phyloP scores from a whole-genome alignment of 1,284 basidiomycete species.

The Heterobasidion occidentale region DNA sequence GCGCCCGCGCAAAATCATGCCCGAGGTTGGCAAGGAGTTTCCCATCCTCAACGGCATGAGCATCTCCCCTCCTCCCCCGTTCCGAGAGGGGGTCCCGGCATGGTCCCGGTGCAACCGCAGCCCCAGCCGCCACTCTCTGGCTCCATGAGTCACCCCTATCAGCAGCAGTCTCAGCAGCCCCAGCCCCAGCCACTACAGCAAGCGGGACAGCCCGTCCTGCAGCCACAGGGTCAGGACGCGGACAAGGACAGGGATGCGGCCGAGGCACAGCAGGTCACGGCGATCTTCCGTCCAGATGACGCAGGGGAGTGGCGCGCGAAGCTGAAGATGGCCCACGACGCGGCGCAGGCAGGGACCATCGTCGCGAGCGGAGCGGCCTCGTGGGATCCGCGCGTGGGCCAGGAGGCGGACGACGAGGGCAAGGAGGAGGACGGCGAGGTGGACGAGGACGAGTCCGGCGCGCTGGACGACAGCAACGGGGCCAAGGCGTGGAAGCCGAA shows the following conservation, averaged over 20 bases:
- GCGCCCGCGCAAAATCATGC: slow-evolving; percentile 69
- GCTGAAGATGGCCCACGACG: slow-evolving; percentile 53
- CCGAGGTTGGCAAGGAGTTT: slow-evolving; percentile 69
- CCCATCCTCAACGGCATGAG: slow-evolving; percentile 55
- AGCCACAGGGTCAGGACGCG: slow-evolving; percentile 26
- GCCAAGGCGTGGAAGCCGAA: slow-evolving; percentile 79
- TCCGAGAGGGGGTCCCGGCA: slow-evolving; percentile 26
- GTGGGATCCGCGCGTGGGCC: slow-evolving; percentile 30
- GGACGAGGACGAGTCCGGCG: slow-evolving; percentile 48
- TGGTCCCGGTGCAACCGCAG: slow-evolving; percentile 23
- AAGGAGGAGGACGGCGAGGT: slow-evolving; percentile 32
- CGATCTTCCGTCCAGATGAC: slow-evolving; percentile 82
- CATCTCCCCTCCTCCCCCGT: slow-evolving; percentile 33
- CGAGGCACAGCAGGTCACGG: slow-evolving; percentile 57
- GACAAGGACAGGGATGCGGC: slow-evolving; percentile 34
- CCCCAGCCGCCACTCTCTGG: slow-evolving; percentile 2
- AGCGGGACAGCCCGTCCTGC: slow-evolving; percentile 19
- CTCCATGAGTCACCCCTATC: slow-evolving; percentile 15
- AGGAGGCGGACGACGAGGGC: slow-evolving; percentile 50
- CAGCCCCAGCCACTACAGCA: slow-evolving; percentile 25
- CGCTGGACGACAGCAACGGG: slow-evolving; percentile 58
- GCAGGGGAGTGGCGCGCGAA: slow-evolving; percentile 79
- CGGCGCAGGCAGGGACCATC: slow-evolving; percentile 24
- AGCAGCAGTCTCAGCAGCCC: slow-evolving; percentile 25
- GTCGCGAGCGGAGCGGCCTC: slow-evolving; percentile 15